Percentiles rank a stretch among this genome's conserved stretches.
phyloP scores from a whole-genome alignment of 106 monocot genomes.

The Platanthera guangdongensis region DNA sequence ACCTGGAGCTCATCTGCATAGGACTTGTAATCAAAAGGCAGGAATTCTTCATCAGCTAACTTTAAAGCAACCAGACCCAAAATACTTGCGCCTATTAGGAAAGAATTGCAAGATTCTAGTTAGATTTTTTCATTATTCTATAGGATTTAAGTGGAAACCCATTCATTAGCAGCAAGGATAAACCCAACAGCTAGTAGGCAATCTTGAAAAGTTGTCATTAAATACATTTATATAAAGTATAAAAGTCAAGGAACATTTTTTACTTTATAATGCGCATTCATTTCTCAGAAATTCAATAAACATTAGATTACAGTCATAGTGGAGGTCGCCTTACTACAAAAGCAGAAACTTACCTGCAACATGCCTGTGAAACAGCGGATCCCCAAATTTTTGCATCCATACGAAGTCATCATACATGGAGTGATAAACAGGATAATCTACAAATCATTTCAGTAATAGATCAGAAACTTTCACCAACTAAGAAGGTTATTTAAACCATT shows the following conservation, averaged over 20 bases:
- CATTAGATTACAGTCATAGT: too few relatives aligned
- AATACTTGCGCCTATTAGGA: slow-evolving; percentile 46
- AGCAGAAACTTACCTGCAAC: slow-evolving; percentile 27
- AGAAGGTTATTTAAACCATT: not conserved
- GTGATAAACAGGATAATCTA: slow-evolving; percentile 48
- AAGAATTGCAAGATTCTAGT: not conserved
- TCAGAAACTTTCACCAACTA: not conserved
- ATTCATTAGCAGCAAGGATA: too few relatives aligned
- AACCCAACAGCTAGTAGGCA: too few relatives aligned
- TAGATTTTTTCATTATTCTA: not conserved
- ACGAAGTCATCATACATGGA: slow-evolving; percentile 52
- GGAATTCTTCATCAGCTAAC: slow-evolving; percentile 61
- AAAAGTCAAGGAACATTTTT: too few relatives aligned
- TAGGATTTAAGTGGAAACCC: too few relatives aligned
- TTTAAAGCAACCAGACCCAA: slow-evolving; percentile 66
- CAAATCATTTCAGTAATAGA: slow-evolving; percentile 3
- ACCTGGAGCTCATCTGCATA: slow-evolving; percentile 73
- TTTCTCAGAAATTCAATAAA: too few relatives aligned
- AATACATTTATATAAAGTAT: too few relatives aligned
- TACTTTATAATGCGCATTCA: too few relatives aligned
- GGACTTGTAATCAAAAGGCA: slow-evolving; percentile 62
- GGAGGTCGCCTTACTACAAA: not conserved
- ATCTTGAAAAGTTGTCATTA: too few relatives aligned
- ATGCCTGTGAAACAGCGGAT: slow-evolving; percentile 48
- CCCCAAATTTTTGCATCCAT: slow-evolving; percentile 65